Evolutionary conservation across 345 rosid genomes (phyloP).

Genomic region (Zanthoxylum bungeanum): DNA sequence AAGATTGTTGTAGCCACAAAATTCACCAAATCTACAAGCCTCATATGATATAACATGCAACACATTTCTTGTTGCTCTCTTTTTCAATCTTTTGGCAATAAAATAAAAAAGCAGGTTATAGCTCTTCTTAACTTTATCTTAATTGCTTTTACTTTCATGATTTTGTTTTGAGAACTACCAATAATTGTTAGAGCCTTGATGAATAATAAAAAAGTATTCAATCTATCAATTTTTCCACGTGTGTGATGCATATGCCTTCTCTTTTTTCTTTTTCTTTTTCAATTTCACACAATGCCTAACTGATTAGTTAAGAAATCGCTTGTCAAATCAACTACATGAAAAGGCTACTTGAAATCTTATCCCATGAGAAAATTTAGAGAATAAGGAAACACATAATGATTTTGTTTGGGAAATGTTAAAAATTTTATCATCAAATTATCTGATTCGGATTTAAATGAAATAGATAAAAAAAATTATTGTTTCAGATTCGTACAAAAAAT

Average conservation of each 20-base stretch:
- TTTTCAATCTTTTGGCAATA: not conserved
- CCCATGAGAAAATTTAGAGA: not conserved
- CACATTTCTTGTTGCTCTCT: not conserved
- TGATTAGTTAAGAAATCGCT: not conserved
- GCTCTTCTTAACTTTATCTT: not conserved
- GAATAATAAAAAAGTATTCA: not conserved
- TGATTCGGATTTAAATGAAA: too few species aligned
- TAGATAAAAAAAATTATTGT: too few species aligned
- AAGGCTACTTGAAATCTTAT: not conserved
- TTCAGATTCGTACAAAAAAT: too few species aligned
- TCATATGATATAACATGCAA: not conserved
- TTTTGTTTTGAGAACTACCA: too few species aligned
- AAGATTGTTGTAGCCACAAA: too few species aligned
- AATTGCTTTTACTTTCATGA: not conserved
- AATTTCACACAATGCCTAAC: not conserved
- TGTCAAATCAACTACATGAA: not conserved
- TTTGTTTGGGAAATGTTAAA: too few species aligned
- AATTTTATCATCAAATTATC: too few species aligned
- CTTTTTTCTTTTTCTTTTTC: not conserved
- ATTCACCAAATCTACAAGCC: not conserved
- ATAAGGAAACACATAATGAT: not conserved
- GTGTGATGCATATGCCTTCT: not conserved
- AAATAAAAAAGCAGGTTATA: not conserved
- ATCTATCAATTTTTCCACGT: not conserved
- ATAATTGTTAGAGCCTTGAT: not conserved